A percentile compares a stretch with the other conserved stretches of the same genome.
These are phyloP conservation scores for Macrocybe gigantea DNA, from an alignment of 768 basidiomycete genomes.

Conservation along the genomic window DNA sequence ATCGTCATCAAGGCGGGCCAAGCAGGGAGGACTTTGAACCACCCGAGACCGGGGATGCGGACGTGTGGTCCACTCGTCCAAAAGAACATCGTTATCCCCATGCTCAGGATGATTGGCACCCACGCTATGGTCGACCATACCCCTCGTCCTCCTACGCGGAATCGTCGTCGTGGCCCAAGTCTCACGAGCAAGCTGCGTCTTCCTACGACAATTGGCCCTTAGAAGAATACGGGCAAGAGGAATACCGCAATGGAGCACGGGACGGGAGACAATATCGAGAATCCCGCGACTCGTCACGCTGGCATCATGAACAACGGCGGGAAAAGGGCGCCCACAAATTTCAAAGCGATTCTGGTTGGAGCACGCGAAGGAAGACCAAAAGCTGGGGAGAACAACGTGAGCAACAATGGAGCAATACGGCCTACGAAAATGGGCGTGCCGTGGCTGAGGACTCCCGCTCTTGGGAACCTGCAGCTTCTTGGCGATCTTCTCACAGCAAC, in stretches of 20 bases:
- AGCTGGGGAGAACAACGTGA: slow-evolving; percentile 30
- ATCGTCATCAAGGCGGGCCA: slow-evolving; percentile 30
- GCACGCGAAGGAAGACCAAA: slow-evolving; percentile 40
- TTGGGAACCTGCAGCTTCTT: slow-evolving; percentile 70
- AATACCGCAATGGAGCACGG: slow-evolving; percentile 21
- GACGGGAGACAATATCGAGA: slow-evolving; percentile 11
- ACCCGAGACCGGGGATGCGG: slow-evolving; percentile 35
- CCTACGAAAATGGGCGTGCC: slow-evolving; percentile 21
- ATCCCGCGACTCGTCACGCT: slow-evolving; percentile 24
- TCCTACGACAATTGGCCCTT: slow-evolving; percentile 37
- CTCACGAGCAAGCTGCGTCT: slow-evolving; percentile 34
- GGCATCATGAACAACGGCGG: slow-evolving; percentile 32
- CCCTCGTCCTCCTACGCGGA: slow-evolving; percentile 42
- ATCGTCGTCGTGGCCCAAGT: slow-evolving; percentile 32
- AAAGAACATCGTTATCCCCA: slow-evolving; percentile 27
- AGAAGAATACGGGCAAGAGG: slow-evolving; percentile 37
- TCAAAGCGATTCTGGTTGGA: slow-evolving; percentile 51
- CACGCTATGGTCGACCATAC: slow-evolving; percentile 40
- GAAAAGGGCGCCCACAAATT: slow-evolving; percentile 33
- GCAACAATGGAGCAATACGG: slow-evolving; percentile 17
- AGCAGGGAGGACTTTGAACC: slow-evolving; percentile 45
- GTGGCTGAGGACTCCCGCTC: slow-evolving; percentile 42
- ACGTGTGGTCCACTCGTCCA: slow-evolving; percentile 35
- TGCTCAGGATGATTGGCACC: slow-evolving; percentile 42
- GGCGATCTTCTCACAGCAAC: slow-evolving; percentile 44